These are phyloP conservation scores for Fraxinus greggii DNA, from an alignment of 305 asterid genomes.

Conservation along the genomic window DNA sequence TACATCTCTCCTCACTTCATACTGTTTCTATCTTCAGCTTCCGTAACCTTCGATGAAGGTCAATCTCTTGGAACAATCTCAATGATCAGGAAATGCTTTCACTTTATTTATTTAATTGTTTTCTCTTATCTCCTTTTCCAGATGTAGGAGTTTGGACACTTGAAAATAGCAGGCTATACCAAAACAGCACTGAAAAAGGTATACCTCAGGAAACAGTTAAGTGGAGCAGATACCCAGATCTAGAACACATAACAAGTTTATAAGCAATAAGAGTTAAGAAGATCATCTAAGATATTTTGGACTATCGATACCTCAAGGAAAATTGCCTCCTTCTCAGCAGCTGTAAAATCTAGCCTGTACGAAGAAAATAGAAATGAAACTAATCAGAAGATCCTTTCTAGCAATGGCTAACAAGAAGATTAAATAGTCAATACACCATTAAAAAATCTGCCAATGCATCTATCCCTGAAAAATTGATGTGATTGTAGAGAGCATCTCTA, in stretches of 20 bases:
- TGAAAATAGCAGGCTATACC: not conserved
- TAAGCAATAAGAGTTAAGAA: conserved; percentile 14
- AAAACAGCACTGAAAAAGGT: not conserved
- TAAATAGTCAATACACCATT: conserved; percentile 4
- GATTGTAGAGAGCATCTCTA: not conserved
- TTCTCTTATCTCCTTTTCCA: not conserved
- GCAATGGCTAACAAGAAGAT: conserved; percentile 17
- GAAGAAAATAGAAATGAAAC: conserved; percentile 29
- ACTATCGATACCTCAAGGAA: conserved; percentile 60
- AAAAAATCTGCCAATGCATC: not conserved
- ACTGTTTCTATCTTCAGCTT: not conserved
- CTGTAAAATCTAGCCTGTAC: conserved; percentile 76
- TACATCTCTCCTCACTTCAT: not conserved
- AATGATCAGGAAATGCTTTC: not conserved
- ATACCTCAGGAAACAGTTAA: not conserved
- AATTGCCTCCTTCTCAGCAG: conserved; percentile 70
- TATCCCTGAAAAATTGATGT: not conserved
- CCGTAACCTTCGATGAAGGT: not conserved
- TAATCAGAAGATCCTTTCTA: conserved; percentile 19
- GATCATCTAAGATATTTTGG: conserved; percentile 9
- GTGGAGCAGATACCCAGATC: conserved; percentile 3
- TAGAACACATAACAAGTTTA: conserved; percentile 13
- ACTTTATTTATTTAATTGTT: not conserved
- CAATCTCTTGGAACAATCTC: conserved; percentile 4
- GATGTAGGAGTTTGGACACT: not conserved